Base-by-base conservation (phyloP, 768 basidiomycete species). In the Naematelia aurantialba region DNA sequence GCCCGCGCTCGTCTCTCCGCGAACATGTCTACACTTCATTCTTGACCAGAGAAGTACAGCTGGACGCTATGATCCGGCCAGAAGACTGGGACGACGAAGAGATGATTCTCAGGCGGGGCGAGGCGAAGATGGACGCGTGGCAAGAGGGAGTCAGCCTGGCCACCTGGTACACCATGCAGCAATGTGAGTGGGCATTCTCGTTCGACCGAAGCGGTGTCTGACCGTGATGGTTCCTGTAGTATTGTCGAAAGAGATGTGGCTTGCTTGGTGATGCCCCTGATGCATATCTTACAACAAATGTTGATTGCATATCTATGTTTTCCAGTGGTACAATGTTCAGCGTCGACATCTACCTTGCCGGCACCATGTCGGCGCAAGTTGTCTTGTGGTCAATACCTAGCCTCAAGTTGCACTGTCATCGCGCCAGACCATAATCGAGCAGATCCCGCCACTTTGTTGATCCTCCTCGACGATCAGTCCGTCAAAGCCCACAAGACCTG, bases 151-250 rank as follows among this genome's bases (percentile, higher is more conserved):
- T 84, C 64, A 85, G 85, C 1, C 62, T 84, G 46, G 81, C 84
- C 45, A 89, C 91, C 67, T 96, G 91, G 91, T 81, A 81, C 60
- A 73, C 89, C 30, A 92, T 93, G 89, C 83, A 88, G 57, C 78
- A 85, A 42, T 64, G 71, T 73, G 27, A 63, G 71, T 72, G 13
- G 4, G 3, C 22, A 22, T 30, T 11, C 30, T 34, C 27, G 11
- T 4, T 22, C 19, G 30, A 24, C 1, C 3, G 3, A 10, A 12
- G 56, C n/a, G n/a, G n/a, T n/a, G n/a, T 21, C 10, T 19, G 12
- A 24, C 17, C 5, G 14, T 14, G 2, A 13, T 56, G 42, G 39
- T 58, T 63, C 30, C 39, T 21, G 5, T 46, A 72, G 70, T 72
- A 12, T 25, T 72, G 13, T 59, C 70, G n/a, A 61, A 60, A 3